These are phyloP conservation scores for Xylariaceae sp. DNA, from an alignment of 2,329 filamentous ascomycete genomes.

Conservation along the genomic window DNA sequence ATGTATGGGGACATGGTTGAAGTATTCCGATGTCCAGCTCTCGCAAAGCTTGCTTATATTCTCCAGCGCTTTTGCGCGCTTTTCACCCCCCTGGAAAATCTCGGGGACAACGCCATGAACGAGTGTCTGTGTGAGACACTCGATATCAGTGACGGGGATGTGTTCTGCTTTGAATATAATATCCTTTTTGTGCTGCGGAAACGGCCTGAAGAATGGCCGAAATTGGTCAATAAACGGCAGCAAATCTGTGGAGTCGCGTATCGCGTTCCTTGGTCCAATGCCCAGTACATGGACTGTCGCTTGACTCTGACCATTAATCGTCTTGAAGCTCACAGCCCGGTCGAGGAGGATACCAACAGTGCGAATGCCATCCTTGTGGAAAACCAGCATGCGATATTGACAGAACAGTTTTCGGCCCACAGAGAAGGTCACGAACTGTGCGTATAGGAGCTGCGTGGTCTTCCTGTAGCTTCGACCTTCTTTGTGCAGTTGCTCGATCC, in stretches of 20 bases:
- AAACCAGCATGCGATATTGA: constrained; percentile 72
- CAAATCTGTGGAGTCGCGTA: constrained; percentile 75
- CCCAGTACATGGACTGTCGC: constrained; percentile 75
- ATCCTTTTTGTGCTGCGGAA: constrained; percentile 62
- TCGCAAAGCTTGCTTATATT: constrained; percentile 64
- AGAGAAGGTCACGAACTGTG: constrained; percentile 70
- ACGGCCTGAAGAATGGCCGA: constrained; percentile 58
- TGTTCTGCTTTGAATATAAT: constrained; percentile 63
- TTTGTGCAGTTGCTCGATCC: constrained; percentile 65
- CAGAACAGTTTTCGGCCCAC: constrained; percentile 75
- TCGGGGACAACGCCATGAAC: constrained; percentile 55
- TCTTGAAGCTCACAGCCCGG: constrained; percentile 64
- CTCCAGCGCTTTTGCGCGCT: constrained; percentile 53
- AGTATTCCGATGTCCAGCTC: constrained; percentile 68
- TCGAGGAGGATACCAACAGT: constrained; percentile 75
- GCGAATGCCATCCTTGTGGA: constrained; percentile 76
- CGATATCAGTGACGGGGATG: constrained; percentile 71
- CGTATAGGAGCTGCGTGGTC: constrained; percentile 75
- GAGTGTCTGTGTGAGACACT: constrained; percentile 72
- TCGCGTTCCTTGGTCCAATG: constrained; percentile 61
- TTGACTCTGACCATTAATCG: constrained; percentile 40
- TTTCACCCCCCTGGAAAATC: constrained; percentile 50
- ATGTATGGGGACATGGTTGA: constrained; percentile 78
- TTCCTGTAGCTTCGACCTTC: constrained; percentile 74
- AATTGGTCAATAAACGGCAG: constrained; percentile 75